phyloP scores from a whole-genome alignment of 2,329 filamentous ascomycete species.

The Rutstroemia sp. region DNA sequence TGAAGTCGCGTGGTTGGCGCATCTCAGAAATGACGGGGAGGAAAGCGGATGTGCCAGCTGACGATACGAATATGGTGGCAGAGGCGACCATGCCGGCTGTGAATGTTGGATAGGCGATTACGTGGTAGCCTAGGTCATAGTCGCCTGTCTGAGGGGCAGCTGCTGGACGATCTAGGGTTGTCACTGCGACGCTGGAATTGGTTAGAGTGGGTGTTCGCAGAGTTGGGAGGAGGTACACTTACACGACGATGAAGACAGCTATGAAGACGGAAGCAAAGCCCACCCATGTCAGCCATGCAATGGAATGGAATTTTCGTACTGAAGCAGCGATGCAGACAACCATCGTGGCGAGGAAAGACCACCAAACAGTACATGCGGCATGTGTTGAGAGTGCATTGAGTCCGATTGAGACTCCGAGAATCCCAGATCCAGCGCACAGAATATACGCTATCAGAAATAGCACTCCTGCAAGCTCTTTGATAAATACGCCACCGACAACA shows the following conservation, averaged over 20 bases:
- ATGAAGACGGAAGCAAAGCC: conserved; percentile 28
- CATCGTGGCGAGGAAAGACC: conserved; percentile 42
- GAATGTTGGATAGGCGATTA: conserved; percentile 49
- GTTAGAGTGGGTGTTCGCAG: conserved; percentile 39
- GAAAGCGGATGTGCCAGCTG: conserved; percentile 52
- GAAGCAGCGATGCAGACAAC: conserved; percentile 10
- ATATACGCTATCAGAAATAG: neutral
- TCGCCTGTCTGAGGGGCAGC: conserved; percentile 34
- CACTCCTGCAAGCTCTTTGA: neutral
- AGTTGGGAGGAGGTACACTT: too few species aligned
- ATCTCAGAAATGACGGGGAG: conserved; percentile 61
- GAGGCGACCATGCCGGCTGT: conserved; percentile 50
- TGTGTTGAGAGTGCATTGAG: conserved; percentile 54
- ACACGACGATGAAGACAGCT: too few species aligned
- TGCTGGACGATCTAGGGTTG: conserved; percentile 37
- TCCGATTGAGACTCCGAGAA: conserved; percentile 3
- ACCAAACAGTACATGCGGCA: conserved; percentile 52
- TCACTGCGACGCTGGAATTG: neutral
- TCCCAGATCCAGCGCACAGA: neutral
- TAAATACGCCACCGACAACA: neutral
- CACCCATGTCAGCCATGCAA: conserved; percentile 54
- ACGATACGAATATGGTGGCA: conserved; percentile 52
- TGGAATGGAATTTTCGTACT: conserved; percentile 15
- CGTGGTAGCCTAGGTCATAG: conserved; percentile 52
- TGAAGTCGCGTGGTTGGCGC: conserved; percentile 50